Base-by-base conservation (phyloP, 345 rosid genomes). In the Carallia pectinifolia region DNA sequence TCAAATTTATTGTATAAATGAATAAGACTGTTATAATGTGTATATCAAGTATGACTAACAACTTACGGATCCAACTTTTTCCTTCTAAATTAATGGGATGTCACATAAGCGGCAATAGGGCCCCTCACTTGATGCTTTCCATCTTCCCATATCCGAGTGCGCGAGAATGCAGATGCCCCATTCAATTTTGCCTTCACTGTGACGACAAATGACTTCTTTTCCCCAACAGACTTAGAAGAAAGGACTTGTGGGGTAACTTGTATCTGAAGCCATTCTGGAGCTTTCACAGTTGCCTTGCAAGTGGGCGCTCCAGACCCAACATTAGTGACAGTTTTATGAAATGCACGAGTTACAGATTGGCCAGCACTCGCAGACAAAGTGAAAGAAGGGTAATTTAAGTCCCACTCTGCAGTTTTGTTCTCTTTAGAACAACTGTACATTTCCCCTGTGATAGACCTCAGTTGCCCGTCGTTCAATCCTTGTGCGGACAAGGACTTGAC, bases 311-410 rank as follows among this genome's bases (percentile, higher is more conserved):
- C 62, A 1, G 64, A 34, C 0, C 88, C 86, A 6, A 82, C 88
- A 58, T 84, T 80, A 1, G 81, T 82, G 1, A 84, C 80, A 1
- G 72, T 77, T 71, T 85, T 68, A 6, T 69, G 76, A 40, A 84
- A 80, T 6, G 61, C 63, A 0, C 66, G 77, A 36, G 50, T 71
- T 1, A 65, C 58, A 0, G 58, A 36, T 17, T 7, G 31, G 61
- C 80, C 29, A 0, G 27, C 12, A 17, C 4, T 1, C 1, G 76
- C 61, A 12, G 85, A 76, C 16, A 83, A 53, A 0, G 84, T 53
- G 27, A 78, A 78, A 5, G 87, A 81, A 10, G 90, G 84, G 6
- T 72, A n/a, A n/a, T n/a, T n/a, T n/a, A n/a, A n/a, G n/a, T n/a
- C n/a, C n/a, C n/a, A n/a, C n/a, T n/a, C n/a, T 0, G 72, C 65